These are phyloP conservation scores for Primulina tabacum DNA, from an alignment of 257 asterid species.

Conservation along the genomic window DNA sequence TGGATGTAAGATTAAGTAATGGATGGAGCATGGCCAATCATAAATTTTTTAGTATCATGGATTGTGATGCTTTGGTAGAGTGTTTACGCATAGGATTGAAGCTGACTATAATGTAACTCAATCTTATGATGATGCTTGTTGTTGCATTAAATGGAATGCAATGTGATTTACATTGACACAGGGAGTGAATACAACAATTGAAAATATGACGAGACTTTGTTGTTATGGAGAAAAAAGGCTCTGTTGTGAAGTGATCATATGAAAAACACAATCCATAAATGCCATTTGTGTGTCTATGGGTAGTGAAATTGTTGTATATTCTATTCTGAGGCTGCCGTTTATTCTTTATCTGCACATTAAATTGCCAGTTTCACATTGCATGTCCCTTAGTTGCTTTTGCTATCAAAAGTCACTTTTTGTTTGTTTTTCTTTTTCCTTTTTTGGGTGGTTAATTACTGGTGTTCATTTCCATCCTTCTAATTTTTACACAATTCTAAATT, in stretches of 20 bases:
- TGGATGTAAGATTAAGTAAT: slow-evolving; percentile 4
- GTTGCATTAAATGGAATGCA: background rate
- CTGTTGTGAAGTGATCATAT: background rate
- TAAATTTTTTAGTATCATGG: background rate
- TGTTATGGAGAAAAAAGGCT: background rate
- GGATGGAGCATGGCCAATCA: slow-evolving; percentile 6
- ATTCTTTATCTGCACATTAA: slow-evolving; percentile 1
- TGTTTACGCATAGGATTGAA: background rate
- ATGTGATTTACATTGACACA: too few species aligned
- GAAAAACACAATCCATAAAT: background rate
- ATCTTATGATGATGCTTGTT: slow-evolving; percentile 3
- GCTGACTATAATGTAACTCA: background rate
- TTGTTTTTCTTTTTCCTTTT: background rate
- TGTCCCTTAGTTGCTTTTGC: slow-evolving; percentile 15
- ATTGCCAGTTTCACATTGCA: background rate
- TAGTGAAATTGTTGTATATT: slow-evolving; percentile 6
- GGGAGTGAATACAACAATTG: background rate
- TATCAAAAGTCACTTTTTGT: slow-evolving; percentile 6
- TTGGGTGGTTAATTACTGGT: slow-evolving; percentile 15
- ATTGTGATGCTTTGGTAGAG: slow-evolving; percentile 15
- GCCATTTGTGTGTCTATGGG: background rate
- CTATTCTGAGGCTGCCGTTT: background rate
- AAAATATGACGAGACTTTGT: background rate
- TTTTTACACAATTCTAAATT: slow-evolving; percentile 17
- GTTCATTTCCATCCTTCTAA: background rate